Percentiles rank a stretch among this genome's conserved stretches.
Evolutionary conservation across 768 basidiomycete species (phyloP).

Genomic region (Pisolithus microcarpus): DNA sequence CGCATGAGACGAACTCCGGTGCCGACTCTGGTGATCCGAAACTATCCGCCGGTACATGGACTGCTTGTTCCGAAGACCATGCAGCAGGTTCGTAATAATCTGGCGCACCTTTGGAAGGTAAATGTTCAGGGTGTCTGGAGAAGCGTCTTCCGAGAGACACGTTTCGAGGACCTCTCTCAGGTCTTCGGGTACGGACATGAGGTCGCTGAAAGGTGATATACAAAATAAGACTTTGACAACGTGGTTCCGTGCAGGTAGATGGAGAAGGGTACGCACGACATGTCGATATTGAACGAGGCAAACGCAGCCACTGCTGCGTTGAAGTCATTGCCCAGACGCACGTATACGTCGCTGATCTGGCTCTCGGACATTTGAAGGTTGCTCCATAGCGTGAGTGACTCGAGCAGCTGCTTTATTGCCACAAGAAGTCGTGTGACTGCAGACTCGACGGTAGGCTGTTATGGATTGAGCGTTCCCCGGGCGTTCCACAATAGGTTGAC

Average conservation of each 20-base stretch:
- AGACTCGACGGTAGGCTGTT: conserved; percentile 76
- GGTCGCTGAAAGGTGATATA: conserved; percentile 51
- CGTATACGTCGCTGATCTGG: conserved; percentile 95
- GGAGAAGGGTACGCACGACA: conserved; percentile 57
- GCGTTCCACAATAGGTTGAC: conserved; percentile 1
- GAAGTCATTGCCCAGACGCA: conserved; percentile 94
- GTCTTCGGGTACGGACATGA: conserved; percentile 81
- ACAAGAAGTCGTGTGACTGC: conserved; percentile 90
- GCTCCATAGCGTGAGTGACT: conserved; percentile 84
- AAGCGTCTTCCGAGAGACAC: conserved; percentile 88
- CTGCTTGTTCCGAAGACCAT: conserved; percentile 91
- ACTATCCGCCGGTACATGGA: conserved; percentile 74
- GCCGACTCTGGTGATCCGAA: conserved; percentile 50
- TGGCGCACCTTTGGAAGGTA: conserved; percentile 87
- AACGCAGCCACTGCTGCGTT: conserved; percentile 91
- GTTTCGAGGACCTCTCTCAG: conserved; percentile 84
- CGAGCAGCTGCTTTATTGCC: conserved; percentile 91
- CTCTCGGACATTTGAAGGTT: conserved; percentile 59
- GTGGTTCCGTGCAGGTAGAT: conserved; percentile 8
- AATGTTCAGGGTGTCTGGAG: conserved; percentile 72
- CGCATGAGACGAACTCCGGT: conserved; percentile 40
- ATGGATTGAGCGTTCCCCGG: neutral
- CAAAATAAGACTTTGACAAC: conserved; percentile 6
- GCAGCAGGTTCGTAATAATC: conserved; percentile 89
- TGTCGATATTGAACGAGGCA: conserved; percentile 74